Conservation (phyloP, 176 grass and related monocot species). For the Elymus sibiricus region DNA sequence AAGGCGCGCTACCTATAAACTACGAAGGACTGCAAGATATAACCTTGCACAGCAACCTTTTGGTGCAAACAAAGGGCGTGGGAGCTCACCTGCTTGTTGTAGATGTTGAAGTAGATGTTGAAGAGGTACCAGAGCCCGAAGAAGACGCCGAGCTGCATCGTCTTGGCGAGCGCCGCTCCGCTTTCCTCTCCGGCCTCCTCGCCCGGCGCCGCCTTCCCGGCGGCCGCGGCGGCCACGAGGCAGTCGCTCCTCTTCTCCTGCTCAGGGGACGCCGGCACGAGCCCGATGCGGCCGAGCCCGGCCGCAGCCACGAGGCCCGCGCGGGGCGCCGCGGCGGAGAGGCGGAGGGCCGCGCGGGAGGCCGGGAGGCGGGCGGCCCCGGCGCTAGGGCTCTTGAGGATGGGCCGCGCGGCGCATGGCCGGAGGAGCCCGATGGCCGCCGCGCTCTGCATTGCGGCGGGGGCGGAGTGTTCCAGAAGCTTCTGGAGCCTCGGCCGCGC, state of each 20-base stretch:
- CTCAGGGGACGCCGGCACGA: conserved; percentile 30
- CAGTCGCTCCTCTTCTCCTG: not conserved
- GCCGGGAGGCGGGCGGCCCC: not conserved
- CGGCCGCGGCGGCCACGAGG: not conserved
- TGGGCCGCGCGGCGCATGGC: conserved; percentile 28
- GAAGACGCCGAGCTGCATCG: conserved; percentile 60
- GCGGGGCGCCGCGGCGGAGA: not conserved
- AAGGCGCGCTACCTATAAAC: not conserved
- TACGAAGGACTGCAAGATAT: not conserved
- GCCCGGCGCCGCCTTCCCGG: not conserved
- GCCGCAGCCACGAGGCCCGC: not conserved
- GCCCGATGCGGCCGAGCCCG: conserved; percentile 11
- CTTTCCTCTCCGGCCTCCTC: not conserved
- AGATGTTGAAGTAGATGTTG: conserved; percentile 95
- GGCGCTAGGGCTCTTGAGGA: conserved; percentile 1
- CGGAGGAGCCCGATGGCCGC: conserved; percentile 41
- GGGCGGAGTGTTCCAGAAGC: not conserved
- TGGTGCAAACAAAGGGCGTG: not conserved
- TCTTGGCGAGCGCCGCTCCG: conserved; percentile 26
- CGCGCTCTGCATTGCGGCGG: conserved; percentile 41
- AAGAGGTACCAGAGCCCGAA: conserved; percentile 85
- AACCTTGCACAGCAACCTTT: not conserved
- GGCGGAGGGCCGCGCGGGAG: not conserved
- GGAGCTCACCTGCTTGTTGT: conserved; percentile 72
- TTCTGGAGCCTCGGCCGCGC: not conserved